Percentiles rank a stretch among this genome's conserved stretches.
phyloP scores from a whole-genome alignment of 805 yeast species.

The Wickerhamiella hasegawae region DNA sequence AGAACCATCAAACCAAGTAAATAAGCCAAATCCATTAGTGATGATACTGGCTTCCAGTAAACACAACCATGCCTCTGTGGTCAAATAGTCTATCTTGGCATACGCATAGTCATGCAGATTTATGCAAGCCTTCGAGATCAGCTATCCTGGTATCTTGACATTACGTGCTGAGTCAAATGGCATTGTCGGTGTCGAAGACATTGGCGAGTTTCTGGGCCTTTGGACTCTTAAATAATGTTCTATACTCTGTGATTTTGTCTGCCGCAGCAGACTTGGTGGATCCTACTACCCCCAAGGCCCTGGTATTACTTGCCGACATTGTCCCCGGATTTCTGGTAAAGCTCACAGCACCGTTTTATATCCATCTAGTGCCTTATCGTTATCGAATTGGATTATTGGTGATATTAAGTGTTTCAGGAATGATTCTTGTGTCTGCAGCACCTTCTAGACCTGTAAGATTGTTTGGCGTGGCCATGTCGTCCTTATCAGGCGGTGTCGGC shows the following conservation, averaged over 20 bases:
- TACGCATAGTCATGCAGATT: too few relatives aligned
- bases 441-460: slow-evolving; percentile 28
- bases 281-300: slow-evolving; percentile 63
- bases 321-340: slow-evolving; percentile 67
- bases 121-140: too few relatives aligned
- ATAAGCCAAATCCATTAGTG: too few relatives aligned
- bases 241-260: slow-evolving; percentile 78
- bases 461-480: slow-evolving; percentile 63
- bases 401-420: slow-evolving; percentile 48
- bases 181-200: not conserved
- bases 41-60: too few relatives aligned
- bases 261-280: slow-evolving; percentile 92
- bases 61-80: too few relatives aligned
- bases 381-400: slow-evolving; percentile 40
- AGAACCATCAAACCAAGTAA: too few relatives aligned
- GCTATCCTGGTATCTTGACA: too few relatives aligned
- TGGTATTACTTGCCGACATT: slow-evolving; percentile 74
- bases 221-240: slow-evolving; percentile 75
- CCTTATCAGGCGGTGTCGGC: slow-evolving; percentile 76
- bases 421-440: slow-evolving; percentile 45
- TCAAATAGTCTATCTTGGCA: too few relatives aligned
- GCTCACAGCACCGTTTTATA: slow-evolving; percentile 59
- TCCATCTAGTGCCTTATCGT: slow-evolving; percentile 48
- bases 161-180: too few relatives aligned
- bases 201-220: slow-evolving; percentile 46